Conservation (phyloP, 2,329 filamentous ascomycete genomes). For the Aspergillus aculeatinus region DNA sequence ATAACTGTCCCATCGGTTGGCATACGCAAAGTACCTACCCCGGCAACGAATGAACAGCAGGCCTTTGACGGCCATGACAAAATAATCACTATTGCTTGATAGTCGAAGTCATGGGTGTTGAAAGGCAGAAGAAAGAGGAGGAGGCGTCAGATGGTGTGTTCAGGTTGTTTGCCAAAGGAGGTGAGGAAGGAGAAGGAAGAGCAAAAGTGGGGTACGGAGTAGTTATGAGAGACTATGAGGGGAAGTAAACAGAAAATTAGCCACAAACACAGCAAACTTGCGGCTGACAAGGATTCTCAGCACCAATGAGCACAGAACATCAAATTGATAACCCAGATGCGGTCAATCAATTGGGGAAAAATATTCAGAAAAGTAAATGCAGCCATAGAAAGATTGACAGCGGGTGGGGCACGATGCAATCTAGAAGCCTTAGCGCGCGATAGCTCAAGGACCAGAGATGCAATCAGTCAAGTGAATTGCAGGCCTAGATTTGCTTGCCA, state of each 20-base stretch:
- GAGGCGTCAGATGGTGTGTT: not conserved
- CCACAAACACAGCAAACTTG: too few relatives aligned
- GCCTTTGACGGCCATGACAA: constrained; percentile 18
- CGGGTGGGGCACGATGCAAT: not conserved
- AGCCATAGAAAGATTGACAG: not conserved
- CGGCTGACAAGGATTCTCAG: too few relatives aligned
- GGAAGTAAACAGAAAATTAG: too few relatives aligned
- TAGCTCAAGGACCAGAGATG: not conserved
- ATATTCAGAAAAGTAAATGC: not conserved
- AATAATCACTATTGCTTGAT: not conserved
- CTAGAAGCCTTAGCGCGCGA: not conserved
- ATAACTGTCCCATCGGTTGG: constrained; percentile 21
- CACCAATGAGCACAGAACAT: too few relatives aligned
- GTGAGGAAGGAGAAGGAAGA: too few relatives aligned
- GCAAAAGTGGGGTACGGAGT: too few relatives aligned
- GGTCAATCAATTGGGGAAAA: not conserved
- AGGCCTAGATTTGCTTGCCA: too few relatives aligned
- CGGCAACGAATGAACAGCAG: constrained; percentile 18
- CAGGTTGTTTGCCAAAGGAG: too few relatives aligned
- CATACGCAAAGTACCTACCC: constrained; percentile 22
- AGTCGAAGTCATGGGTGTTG: not conserved
- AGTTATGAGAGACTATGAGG: too few relatives aligned
- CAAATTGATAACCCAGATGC: constrained; percentile 4
- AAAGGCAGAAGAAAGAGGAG: not conserved
- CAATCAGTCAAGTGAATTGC: too few relatives aligned